Conservation (phyloP, 495 filamentous ascomycete genomes). For the Penicillium ochrochloron region DNA sequence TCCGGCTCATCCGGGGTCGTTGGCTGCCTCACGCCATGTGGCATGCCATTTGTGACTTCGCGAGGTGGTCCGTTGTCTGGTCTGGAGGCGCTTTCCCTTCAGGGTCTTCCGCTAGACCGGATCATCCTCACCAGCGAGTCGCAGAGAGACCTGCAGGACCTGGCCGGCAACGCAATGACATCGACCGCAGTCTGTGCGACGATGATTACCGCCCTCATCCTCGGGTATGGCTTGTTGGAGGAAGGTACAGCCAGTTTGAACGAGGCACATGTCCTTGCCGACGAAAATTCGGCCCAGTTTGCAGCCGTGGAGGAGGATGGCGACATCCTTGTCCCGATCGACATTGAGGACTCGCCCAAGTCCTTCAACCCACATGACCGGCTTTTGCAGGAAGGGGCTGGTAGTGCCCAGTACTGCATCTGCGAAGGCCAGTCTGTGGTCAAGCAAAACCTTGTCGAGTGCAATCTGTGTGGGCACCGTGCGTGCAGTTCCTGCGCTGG, state of each 20-base stretch:
- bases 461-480: slow-evolving; percentile 59
- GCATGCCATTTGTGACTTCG: slow-evolving; percentile 65
- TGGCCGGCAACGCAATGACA: slow-evolving; percentile 87
- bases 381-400: slow-evolving; percentile 33
- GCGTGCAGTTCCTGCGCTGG: slow-evolving; percentile 59
- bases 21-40: slow-evolving; percentile 72
- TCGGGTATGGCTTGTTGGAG: slow-evolving; percentile 42
- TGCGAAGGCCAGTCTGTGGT: slow-evolving; percentile 60
- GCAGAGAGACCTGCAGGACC: slow-evolving; percentile 66
- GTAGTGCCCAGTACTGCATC: slow-evolving; percentile 53
- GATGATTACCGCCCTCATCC: slow-evolving; percentile 59
- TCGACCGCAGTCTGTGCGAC: slow-evolving; percentile 72
- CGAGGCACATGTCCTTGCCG: neutral
- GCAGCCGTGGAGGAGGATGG: slow-evolving; percentile 13
- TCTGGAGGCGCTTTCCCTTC: slow-evolving; percentile 67
- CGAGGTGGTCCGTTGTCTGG: slow-evolving; percentile 67
- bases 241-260: slow-evolving; percentile 3
- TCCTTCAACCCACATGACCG: slow-evolving; percentile 9
- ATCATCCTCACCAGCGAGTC: slow-evolving; percentile 67
- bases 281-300: slow-evolving; percentile 5
- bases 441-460: slow-evolving; percentile 46
- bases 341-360: slow-evolving; percentile 13
- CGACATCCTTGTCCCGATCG: slow-evolving; percentile 12
- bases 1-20: slow-evolving; percentile 59
- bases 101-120: slow-evolving; percentile 70